Base-by-base conservation (phyloP, 805 yeast species). In the Candida silvicultrix region DNA sequence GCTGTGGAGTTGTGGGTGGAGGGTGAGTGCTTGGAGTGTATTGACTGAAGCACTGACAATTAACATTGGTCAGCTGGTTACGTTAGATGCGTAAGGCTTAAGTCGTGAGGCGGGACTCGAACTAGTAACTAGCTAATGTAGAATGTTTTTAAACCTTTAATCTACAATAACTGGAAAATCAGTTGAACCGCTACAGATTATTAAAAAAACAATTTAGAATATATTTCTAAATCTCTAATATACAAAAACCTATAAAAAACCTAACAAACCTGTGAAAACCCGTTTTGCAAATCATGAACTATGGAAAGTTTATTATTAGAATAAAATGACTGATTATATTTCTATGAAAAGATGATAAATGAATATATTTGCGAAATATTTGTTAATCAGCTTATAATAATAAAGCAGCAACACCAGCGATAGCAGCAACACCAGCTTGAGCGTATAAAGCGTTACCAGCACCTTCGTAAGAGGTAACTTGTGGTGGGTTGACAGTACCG, bases 361-460 rank as follows among this genome's bases (percentile, higher is more conserved):
- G 36, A 5, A 4, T 16, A 35, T 18, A 12, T 11, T 19, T 35
- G 38, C 5, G n/a, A 32, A 38, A 7, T 5, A 38, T 12, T 5
- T 15, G 25, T 18, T 31, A 20, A 32, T 16, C 23, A 40, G 41
- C 56, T 59, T 59, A 62, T 53, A 62, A 54, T 49, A 57, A 52
- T 35, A 62, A 49, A 42, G 63, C 60, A 45, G 55, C 65, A 40
- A 51, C 56, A 52, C 53, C 66, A 40, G 58, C 64, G 20, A 52
- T 46, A 43, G 55, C 65, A 43, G 58, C 64, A 44, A 55, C 61
- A 56, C 63, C 66, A 38, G 57, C 59, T 46, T 53, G 51, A 44
- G 58, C 61, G 51, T 46, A 50, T 47, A 48, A 39, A 43, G 41
- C 45, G 51, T 49, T 46, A 48, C 59, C 66, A 50, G 54, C 58